These are phyloP conservation scores for Termitomyces sp. DNA, from an alignment of 768 basidiomycete species.

Conservation along the genomic window DNA sequence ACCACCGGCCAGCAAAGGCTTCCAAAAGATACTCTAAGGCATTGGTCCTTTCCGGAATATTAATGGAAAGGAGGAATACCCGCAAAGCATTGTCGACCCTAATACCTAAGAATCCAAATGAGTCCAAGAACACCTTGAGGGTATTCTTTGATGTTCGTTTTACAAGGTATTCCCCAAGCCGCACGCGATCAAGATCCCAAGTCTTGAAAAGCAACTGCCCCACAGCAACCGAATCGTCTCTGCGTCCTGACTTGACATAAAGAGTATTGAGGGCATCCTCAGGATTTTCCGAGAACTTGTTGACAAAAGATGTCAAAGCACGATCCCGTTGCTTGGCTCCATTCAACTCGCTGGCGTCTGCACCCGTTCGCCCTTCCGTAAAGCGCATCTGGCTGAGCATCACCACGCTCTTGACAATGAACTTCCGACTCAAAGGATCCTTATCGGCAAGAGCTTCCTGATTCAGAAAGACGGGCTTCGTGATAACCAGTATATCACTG, in stretches of 20 bases:
- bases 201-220: slow-evolving; percentile 80
- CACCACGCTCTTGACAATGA: slow-evolving; percentile 87
- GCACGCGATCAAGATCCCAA: slow-evolving; percentile 74
- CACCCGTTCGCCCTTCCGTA: slow-evolving; percentile 62
- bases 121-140: slow-evolving; percentile 80
- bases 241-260: slow-evolving; percentile 52
- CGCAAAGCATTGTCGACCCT: slow-evolving; percentile 87
- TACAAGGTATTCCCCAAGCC: slow-evolving; percentile 81
- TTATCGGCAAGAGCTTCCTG: slow-evolving; percentile 59
- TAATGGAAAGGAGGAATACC: slow-evolving; percentile 80
- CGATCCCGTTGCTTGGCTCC: slow-evolving; percentile 46
- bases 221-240: slow-evolving; percentile 67
- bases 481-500: slow-evolving; percentile 88
- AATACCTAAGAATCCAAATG: slow-evolving; percentile 79
- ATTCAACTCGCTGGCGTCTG: slow-evolving; percentile 32
- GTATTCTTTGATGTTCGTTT: slow-evolving; percentile 68
- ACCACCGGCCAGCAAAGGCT: slow-evolving; percentile 85
- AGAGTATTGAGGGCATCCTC: slow-evolving; percentile 71
- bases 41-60: slow-evolving; percentile 39
- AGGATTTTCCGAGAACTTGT: slow-evolving; percentile 78
- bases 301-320: slow-evolving; percentile 65
- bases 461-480: slow-evolving; percentile 80
- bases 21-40: slow-evolving; percentile 71
- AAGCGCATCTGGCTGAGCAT: slow-evolving; percentile 67
- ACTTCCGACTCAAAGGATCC: slow-evolving; percentile 70